A percentile compares a stretch with the other conserved stretches of the same genome.
Conservation (phyloP, 2,329 filamentous ascomycete species). For the Colletotrichum sp. region DNA sequence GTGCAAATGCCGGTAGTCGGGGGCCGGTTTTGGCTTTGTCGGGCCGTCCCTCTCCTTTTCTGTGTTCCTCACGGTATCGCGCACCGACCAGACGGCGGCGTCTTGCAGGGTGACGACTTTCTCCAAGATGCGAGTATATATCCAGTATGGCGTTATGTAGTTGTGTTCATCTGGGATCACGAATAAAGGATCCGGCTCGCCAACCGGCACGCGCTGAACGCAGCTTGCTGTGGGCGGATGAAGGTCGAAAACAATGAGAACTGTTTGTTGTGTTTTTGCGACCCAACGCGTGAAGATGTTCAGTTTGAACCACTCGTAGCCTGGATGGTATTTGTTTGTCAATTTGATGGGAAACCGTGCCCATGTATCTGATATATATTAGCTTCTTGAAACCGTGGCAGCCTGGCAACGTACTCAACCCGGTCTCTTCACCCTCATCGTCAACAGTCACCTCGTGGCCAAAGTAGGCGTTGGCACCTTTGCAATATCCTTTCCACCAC, state of each 20-base stretch:
- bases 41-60: constrained; percentile 30
- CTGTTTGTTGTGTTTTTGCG: constrained; percentile 24
- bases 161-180: not conserved
- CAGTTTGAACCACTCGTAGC: constrained; percentile 40
- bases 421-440: constrained; percentile 3
- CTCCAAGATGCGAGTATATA: constrained; percentile 33
- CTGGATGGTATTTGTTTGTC: not conserved
- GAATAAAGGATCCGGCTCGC: not conserved
- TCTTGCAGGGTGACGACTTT: constrained; percentile 37
- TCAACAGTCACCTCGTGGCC: constrained; percentile 31
- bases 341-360: constrained; percentile 34
- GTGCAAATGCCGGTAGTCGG: constrained; percentile 41
- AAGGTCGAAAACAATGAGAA: constrained; percentile 36
- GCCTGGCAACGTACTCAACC: constrained; percentile 25
- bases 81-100: constrained; percentile 43
- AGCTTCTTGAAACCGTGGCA: not conserved
- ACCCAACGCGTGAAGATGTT: constrained; percentile 36
- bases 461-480: constrained; percentile 44
- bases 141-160: constrained; percentile 39
- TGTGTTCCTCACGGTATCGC: constrained; percentile 35
- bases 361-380: constrained; percentile 33
- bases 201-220: not conserved
- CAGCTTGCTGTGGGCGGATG: not conserved
- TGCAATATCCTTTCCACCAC: constrained; percentile 40
- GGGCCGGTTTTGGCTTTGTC: constrained; percentile 25